Percentiles rank a stretch among this genome's conserved stretches.
phyloP scores from a whole-genome alignment of 352 stramenopile genomes.

The Pythium periplocum region DNA sequence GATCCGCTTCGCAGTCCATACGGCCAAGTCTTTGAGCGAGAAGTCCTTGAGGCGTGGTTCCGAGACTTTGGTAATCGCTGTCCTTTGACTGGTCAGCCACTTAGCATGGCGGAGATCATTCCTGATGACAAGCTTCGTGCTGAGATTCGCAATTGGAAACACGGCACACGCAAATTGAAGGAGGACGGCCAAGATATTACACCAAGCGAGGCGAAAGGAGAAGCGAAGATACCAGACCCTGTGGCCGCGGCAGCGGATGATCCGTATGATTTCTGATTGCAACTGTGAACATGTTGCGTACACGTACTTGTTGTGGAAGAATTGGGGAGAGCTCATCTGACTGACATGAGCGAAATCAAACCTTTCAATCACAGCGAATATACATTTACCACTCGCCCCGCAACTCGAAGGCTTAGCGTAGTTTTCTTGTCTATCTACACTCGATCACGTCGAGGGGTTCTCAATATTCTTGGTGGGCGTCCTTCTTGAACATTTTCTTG shows the following conservation, averaged over 20 bases:
- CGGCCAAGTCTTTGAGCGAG: conserved; percentile 71
- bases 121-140: conserved; percentile 48
- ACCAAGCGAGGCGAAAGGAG: too few relatives aligned
- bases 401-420: too few relatives aligned
- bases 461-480: conserved; percentile 12
- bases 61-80: conserved; percentile 80
- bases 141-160: conserved; percentile 65
- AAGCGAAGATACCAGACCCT: neutral
- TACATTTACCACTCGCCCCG: too few relatives aligned
- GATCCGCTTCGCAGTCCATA: conserved; percentile 66
- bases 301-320: too few relatives aligned
- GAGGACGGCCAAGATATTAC: neutral
- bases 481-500: conserved; percentile 90
- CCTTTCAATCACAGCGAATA: too few relatives aligned
- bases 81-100: conserved; percentile 63
- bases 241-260: conserved; percentile 10
- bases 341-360: too few relatives aligned
- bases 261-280: conserved; percentile 21
- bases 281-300: neutral
- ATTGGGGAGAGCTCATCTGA: too few relatives aligned
- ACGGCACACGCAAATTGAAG: conserved; percentile 13
- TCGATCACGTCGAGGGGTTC: too few relatives aligned
- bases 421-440: too few relatives aligned
- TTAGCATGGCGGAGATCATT: conserved; percentile 43
- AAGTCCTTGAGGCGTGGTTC: conserved; percentile 78